Percentiles rank a stretch among this genome's conserved stretches.
These are phyloP conservation scores for Boletus semigastroideus DNA, from an alignment of 1,284 basidiomycete species.

Conservation along the genomic window DNA sequence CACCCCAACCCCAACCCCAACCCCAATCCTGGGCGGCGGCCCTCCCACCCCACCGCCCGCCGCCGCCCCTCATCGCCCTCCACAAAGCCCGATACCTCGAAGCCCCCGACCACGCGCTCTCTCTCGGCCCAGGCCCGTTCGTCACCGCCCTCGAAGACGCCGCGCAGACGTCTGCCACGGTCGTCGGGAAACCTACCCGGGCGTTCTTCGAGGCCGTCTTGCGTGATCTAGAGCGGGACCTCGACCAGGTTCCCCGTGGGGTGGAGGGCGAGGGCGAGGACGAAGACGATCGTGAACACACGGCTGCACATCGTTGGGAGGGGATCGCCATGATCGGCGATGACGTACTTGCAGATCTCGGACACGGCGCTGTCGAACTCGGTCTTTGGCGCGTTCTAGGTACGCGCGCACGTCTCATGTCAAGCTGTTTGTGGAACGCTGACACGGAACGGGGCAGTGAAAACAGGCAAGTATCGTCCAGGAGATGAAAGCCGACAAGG, in stretches of 20 bases:
- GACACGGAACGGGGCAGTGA: constrained; percentile 39
- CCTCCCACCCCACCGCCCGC: constrained; percentile 6
- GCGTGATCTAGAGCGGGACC: constrained; percentile 39
- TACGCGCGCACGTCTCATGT: not conserved
- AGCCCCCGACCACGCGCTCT: constrained; percentile 47
- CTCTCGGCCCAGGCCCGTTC: constrained; percentile 71
- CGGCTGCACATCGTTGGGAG: constrained; percentile 11
- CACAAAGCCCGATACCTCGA: constrained; percentile 55
- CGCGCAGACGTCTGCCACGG: constrained; percentile 45
- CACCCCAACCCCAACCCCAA: not conserved
- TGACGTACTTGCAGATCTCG: constrained; percentile 65
- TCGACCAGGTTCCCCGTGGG: not conserved
- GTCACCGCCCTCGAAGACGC: constrained; percentile 63
- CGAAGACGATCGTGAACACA: not conserved
- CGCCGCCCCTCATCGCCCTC: constrained; percentile 51
- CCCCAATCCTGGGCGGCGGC: too few relatives aligned
- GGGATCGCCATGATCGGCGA: constrained; percentile 65
- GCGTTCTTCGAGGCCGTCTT: constrained; percentile 63
- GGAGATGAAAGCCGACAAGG: constrained; percentile 51
- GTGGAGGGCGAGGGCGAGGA: not conserved
- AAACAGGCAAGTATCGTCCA: constrained; percentile 61
- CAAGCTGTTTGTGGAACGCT: not conserved
- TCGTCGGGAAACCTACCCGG: constrained; percentile 65
- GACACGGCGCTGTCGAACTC: constrained; percentile 58
- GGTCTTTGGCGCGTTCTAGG: constrained; percentile 66